Evolutionary conservation across 2,329 filamentous ascomycete species (phyloP).

Genomic region (Parastagonospora avenae): DNA sequence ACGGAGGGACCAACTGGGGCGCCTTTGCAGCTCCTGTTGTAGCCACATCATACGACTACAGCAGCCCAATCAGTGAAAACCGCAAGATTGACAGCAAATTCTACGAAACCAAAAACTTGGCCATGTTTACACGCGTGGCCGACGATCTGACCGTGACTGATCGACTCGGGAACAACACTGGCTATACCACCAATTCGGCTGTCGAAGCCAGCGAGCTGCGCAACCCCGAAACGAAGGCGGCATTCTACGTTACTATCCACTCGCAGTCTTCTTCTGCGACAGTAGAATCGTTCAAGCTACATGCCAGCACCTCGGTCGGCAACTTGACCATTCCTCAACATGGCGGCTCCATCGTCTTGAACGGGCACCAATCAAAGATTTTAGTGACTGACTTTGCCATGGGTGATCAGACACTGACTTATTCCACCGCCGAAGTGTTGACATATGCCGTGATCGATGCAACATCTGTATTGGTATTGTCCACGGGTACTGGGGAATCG

Average conservation of each 20-base stretch:
- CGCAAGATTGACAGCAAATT: constrained; percentile 64
- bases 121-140: constrained; percentile 64
- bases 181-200: constrained; percentile 57
- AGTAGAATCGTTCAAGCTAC: constrained; percentile 59
- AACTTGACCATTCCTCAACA: constrained; percentile 60
- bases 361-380: constrained; percentile 67
- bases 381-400: constrained; percentile 64
- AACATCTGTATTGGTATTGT: constrained; percentile 47
- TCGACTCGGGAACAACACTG: constrained; percentile 54
- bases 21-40: constrained; percentile 63
- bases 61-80: constrained; percentile 64
- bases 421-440: constrained; percentile 59
- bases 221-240: constrained; percentile 62
- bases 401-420: constrained; percentile 59
- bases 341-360: constrained; percentile 56
- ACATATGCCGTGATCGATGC: constrained; percentile 49
- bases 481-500: constrained; percentile 47
- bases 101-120: constrained; percentile 66
- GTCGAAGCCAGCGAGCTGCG: constrained; percentile 62
- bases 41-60: constrained; percentile 68
- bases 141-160: constrained; percentile 63
- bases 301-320: constrained; percentile 62
- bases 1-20: constrained; percentile 69
- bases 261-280: constrained; percentile 58
- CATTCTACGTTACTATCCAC: constrained; percentile 66